phyloP scores from a whole-genome alignment of 805 yeast species.

The Myxozyma kluyveri region DNA sequence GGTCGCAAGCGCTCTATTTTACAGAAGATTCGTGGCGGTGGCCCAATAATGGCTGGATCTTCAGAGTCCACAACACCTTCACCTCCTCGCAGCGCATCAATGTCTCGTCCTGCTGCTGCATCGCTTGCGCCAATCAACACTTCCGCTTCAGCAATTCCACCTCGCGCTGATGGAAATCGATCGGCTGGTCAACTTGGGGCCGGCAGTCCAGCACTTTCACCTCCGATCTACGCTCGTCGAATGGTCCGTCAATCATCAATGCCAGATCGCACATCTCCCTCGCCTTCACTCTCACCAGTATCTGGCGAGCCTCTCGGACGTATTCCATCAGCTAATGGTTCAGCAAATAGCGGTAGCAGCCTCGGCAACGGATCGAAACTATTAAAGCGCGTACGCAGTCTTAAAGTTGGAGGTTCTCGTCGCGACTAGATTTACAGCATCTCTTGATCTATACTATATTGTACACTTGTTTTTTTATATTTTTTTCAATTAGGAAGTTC shows the following conservation, averaged over 20 bases:
- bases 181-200: constrained; percentile 1
- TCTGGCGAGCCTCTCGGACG: not conserved
- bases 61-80: not conserved
- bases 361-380: constrained; percentile 40
- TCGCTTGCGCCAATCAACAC: constrained; percentile 8
- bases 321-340: not conserved
- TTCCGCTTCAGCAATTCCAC: constrained; percentile 1
- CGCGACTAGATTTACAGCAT: too few relatives aligned
- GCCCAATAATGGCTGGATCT: too few relatives aligned
- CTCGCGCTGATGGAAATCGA: constrained; percentile 17
- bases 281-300: not conserved
- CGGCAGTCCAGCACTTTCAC: not conserved
- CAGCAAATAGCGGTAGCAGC: constrained; percentile 41
- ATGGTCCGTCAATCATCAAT: constrained; percentile 25
- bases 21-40: constrained; percentile 56
- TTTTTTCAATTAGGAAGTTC: too few relatives aligned
- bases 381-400: constrained; percentile 81
- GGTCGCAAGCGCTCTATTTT: constrained; percentile 82
- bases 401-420: constrained; percentile 61
- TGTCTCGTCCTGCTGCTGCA: not conserved
- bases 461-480: too few relatives aligned
- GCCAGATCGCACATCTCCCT: constrained; percentile 15
- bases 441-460: too few relatives aligned
- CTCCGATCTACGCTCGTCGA: constrained; percentile 10
- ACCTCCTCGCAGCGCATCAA: not conserved